Base-by-base conservation (phyloP, 2,329 filamentous ascomycete genomes). In the Pseudonectria foliicola region DNA sequence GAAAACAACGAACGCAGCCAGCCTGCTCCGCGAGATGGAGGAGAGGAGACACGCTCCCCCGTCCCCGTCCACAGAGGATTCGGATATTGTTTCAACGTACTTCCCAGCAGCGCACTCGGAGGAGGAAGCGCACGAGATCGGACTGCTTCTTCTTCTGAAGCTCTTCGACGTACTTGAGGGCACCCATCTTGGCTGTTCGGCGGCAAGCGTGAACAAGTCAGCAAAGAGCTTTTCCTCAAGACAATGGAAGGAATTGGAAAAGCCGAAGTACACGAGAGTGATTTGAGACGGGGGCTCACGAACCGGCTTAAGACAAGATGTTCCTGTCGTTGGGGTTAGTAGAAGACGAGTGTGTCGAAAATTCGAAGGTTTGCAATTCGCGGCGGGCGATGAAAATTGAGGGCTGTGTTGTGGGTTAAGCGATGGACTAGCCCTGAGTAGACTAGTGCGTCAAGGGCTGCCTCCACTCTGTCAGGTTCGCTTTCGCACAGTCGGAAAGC, bases 141-240 rank as follows among this genome's bases (percentile, higher is more conserved):
- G 87, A 95, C 84, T 98, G 92, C 88, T 98, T 98, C 87, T 95
- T 95, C 88, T 98, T 96, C 73, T 95, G 88, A 77, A 98, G 85
- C 82, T 98, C 92, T 82, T 98, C 93, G 75, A 98, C 87, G 79
- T 95, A 98, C 78, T 98, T 98, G 73, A 95, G 87, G 78, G 90
- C 90, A 85, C 92, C 92, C 92, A 95, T 95, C 80, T 90, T 77
- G 66, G 62, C 73, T 76, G 54, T 56, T 45, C 40, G 38, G 37
- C 40, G 15, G 40, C 26, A 29, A 30, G 27, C 25, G 33, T 31
- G 33, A 23, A 42, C 33, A 49, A 30, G 47, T 56, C 46, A 59
- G 55, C 44, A 44, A 52, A 30, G 25, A 39, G 34, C 35, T 16
- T 18, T 18, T 18, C 31, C 37, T 25, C 25, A 36, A 23, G 15